These are phyloP conservation scores for Rhizoctonia solani DNA, from an alignment of 1,284 basidiomycete species.

Conservation along the genomic window DNA sequence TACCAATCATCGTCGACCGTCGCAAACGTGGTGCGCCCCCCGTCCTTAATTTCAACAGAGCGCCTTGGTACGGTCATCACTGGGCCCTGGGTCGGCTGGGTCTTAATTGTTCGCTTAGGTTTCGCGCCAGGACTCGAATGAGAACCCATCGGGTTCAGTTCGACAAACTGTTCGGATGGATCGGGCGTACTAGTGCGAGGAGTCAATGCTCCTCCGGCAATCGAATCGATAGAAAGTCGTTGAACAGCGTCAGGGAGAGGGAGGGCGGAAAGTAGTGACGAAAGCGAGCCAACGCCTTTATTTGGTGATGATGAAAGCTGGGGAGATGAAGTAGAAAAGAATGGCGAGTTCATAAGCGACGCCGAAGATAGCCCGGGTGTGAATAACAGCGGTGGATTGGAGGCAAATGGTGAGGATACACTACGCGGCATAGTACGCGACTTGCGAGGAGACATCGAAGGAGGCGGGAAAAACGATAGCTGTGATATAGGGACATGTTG, in stretches of 20 bases:
- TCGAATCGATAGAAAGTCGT: constrained; percentile 21
- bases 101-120: constrained; percentile 25
- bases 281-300: constrained; percentile 8
- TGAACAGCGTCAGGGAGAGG: constrained; percentile 26
- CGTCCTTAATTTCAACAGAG: constrained; percentile 4
- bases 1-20: constrained; percentile 18
- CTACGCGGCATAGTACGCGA: constrained; percentile 7
- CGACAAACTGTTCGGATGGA: constrained; percentile 14
- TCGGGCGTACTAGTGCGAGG: constrained; percentile 8
- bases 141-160: constrained; percentile 1
- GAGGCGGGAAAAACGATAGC: constrained; percentile 65
- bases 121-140: background rate
- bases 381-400: constrained; percentile 1
- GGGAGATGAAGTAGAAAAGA: constrained; percentile 5
- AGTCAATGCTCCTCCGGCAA: constrained; percentile 14
- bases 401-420: constrained; percentile 13
- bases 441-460: constrained; percentile 39
- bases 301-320: constrained; percentile 12
- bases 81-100: constrained; percentile 21
- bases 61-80: constrained; percentile 25
- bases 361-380: constrained; percentile 13
- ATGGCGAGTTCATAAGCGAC: constrained; percentile 5
- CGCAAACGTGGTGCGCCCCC: background rate
- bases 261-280: constrained; percentile 20
- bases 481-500: constrained; percentile 57